Conservation (phyloP, 2,329 filamentous ascomycete genomes). For the Byssoonygena ceratinophila region DNA sequence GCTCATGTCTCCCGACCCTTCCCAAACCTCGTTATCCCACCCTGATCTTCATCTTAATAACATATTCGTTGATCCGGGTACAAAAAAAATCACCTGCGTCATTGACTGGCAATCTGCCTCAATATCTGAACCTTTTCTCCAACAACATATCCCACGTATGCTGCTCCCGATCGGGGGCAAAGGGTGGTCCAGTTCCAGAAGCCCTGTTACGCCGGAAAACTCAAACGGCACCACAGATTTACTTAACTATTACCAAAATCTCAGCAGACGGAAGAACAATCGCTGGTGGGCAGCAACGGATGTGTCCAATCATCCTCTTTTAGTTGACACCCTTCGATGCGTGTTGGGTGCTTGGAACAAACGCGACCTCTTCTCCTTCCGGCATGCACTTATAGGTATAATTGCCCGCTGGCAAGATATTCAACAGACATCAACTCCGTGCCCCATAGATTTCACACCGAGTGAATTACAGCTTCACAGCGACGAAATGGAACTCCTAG, state of each 20-base stretch:
- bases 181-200: neutral
- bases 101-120: constrained; percentile 12
- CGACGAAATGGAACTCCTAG: neutral
- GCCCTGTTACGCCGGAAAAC: neutral
- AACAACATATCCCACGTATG: neutral
- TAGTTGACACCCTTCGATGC: neutral
- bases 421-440: neutral
- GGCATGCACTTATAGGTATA: neutral
- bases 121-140: neutral
- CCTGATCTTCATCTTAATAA: constrained; percentile 24
- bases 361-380: neutral
- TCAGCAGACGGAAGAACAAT: neutral
- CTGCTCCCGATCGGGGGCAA: neutral
- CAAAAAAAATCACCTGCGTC: constrained; percentile 18
- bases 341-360: neutral
- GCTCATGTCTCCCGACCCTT: constrained; percentile 17
- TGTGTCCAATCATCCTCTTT: neutral
- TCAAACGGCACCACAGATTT: neutral
- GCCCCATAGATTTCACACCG: neutral
- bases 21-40: constrained; percentile 10
- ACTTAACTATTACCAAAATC: neutral
- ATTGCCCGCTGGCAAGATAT: neutral
- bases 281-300: neutral
- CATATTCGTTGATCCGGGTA: constrained; percentile 23
- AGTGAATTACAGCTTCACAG: neutral